These are phyloP conservation scores for Tricholomella constricta DNA, from an alignment of 768 basidiomycete genomes.

Conservation along the genomic window DNA sequence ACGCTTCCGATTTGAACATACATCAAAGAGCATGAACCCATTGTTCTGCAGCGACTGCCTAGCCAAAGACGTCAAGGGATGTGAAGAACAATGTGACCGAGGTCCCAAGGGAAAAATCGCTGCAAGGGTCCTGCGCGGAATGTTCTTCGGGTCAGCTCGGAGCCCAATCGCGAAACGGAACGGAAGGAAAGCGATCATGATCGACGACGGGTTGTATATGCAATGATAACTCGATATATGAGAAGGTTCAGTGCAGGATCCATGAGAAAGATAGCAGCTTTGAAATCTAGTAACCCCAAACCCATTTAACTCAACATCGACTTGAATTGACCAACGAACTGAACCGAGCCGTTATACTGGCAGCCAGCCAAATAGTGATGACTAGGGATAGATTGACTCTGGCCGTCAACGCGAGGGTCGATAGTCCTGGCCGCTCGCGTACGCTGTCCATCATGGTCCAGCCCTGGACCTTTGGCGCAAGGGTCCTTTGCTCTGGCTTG, in stretches of 20 bases:
- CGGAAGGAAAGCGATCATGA: background rate
- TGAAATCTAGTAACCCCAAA: background rate
- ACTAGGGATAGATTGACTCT: too few relatives aligned
- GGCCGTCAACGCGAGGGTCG: too few relatives aligned
- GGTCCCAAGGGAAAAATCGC: too few relatives aligned
- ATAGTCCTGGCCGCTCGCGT: too few relatives aligned
- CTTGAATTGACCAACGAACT: background rate
- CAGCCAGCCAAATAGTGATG: background rate
- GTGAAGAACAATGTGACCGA: too few relatives aligned
- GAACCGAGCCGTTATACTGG: slow-evolving; percentile 1
- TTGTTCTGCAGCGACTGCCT: background rate
- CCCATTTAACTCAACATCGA: background rate
- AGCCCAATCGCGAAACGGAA: background rate
- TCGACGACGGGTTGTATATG: background rate
- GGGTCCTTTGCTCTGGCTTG: too few relatives aligned
- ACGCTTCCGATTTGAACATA: slow-evolving; percentile 4
- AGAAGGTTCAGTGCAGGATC: background rate
- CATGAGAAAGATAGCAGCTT: background rate
- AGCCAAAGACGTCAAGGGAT: too few relatives aligned
- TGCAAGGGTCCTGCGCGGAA: too few relatives aligned
- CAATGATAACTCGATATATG: background rate
- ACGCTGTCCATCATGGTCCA: too few relatives aligned
- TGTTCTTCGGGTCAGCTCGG: too few relatives aligned
- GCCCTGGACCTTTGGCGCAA: too few relatives aligned
- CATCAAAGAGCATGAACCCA: background rate